Evolutionary conservation across 495 filamentous ascomycete species (phyloP), one percentile per base, ranked within the genome.

Genomic region (Paragyromitra xinjiangensis): DNA sequence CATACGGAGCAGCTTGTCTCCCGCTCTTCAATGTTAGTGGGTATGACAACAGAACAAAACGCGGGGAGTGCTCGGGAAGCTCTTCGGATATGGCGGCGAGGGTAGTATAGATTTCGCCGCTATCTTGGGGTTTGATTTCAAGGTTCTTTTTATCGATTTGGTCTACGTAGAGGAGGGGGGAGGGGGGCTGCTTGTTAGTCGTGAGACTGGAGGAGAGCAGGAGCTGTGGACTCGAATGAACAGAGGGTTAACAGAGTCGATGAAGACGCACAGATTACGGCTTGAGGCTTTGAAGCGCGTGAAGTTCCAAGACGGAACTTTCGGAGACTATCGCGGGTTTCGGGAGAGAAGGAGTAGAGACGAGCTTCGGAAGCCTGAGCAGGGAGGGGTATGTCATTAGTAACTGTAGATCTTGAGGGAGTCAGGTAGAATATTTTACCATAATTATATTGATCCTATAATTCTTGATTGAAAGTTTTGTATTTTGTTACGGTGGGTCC

Each of bases 281-380:
- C 95, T 86, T 97, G 94, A 0, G 94, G 90, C 51, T 91, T 89
- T 79, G 91, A 94, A n/a, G 93, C 89, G 75, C 95, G 87, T 29
- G 94, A 97, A 6, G 95, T 98, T 11, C 90, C 88, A 9, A 99
- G 87, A 48, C 95, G 92, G 85, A 99, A 98, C 83, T 97, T 97
- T 82, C 92, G 91, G 69, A 99, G 88, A 82, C 92, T 89, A 78
- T 92, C 90, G 84, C 90, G 93, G 34, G 93, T 97, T 84, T 94
- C 92, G 56, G 90, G 87, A 42, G 93, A 94, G 89, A 98, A 97
- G 34, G 94, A 91, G 85, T 98, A 99, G 78, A 99, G 88, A 71
- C 95, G 88, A 65, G 93, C 88, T 86, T 98, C 95, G 79, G 94
- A 95, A 80, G 92, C 85, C 89, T 89, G n/a, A 6, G 44, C 2